A percentile compares a stretch with the other conserved stretches of the same genome.
Conservation (phyloP, 257 asterid genomes). For the Rauvolfia tetraphylla region DNA sequence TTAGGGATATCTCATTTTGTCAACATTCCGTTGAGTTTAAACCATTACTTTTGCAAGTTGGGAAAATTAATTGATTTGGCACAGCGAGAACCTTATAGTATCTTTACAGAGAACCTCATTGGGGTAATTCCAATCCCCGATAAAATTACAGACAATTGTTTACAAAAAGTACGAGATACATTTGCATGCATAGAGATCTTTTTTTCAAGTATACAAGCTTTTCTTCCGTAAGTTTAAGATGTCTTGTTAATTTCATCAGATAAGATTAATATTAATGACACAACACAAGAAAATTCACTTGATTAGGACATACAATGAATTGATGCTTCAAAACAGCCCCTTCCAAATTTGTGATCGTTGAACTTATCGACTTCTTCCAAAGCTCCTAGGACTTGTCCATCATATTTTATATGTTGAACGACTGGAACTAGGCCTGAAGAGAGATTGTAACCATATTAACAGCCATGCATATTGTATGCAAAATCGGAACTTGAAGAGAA, state of each 20-base stretch:
- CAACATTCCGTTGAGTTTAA: no score
- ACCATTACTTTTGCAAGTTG: no score
- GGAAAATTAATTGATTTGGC: no score
- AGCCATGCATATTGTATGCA: conserved; percentile 12
- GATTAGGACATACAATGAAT: conserved; percentile 48
- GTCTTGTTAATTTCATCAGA: no score
- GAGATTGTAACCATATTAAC: conserved; percentile 23
- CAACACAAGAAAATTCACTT: conserved; percentile 10
- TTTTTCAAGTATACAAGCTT: no score
- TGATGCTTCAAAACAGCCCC: conserved; percentile 57
- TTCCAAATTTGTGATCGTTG: conserved; percentile 33
- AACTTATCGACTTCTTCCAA: conserved; percentile 46
- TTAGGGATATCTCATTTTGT: background rate
- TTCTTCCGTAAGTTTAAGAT: no score
- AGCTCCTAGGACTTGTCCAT: conserved; percentile 53
- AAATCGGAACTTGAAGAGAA: background rate
- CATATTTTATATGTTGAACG: conserved; percentile 55
- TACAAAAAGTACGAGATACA: no score
- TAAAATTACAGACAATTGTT: no score
- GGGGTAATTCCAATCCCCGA: no score
- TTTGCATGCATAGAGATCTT: no score
- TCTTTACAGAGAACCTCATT: no score
- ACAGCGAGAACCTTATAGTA: no score
- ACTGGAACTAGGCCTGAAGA: conserved; percentile 83
- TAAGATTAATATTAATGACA: background rate